A percentile compares a stretch with the other conserved stretches of the same genome.
These are phyloP conservation scores for Botrytis squamosa DNA, from an alignment of 2,329 filamentous ascomycete genomes.

Conservation along the genomic window DNA sequence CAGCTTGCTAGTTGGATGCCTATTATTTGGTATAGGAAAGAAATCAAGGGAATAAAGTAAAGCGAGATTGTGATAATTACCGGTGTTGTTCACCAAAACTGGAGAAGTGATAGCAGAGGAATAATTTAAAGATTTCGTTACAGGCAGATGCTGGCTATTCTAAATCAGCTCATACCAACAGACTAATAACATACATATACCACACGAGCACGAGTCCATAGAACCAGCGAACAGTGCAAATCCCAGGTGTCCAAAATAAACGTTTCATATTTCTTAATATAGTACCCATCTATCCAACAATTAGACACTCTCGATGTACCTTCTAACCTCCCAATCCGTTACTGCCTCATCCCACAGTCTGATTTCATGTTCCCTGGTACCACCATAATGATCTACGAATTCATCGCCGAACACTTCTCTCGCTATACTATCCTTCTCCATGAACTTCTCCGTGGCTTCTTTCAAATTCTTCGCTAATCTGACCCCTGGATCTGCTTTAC, in stretches of 20 bases:
- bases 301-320: slow-evolving; percentile 18
- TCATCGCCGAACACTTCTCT: slow-evolving; percentile 90
- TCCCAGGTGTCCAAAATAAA: background rate
- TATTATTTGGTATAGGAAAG: too few species aligned
- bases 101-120: too few species aligned
- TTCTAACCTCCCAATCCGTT: slow-evolving; percentile 66
- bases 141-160: too few species aligned
- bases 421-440: slow-evolving; percentile 77
- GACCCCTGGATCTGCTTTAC: slow-evolving; percentile 66
- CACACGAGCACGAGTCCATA: too few species aligned
- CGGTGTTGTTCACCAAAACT: too few species aligned
- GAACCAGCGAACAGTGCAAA: background rate
- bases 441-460: slow-evolving; percentile 80
- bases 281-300: background rate
- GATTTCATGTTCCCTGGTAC: slow-evolving; percentile 88
- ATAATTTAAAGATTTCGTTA: too few species aligned
- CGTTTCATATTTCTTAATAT: background rate
- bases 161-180: too few species aligned
- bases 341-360: slow-evolving; percentile 92
- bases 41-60: too few species aligned
- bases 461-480: slow-evolving; percentile 80
- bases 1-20: too few species aligned
- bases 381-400: slow-evolving; percentile 94
- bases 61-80: too few species aligned
- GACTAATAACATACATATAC: too few species aligned